Evolutionary conservation across 306 rosid genomes (phyloP).

Genomic region (Prunus mume): DNA sequence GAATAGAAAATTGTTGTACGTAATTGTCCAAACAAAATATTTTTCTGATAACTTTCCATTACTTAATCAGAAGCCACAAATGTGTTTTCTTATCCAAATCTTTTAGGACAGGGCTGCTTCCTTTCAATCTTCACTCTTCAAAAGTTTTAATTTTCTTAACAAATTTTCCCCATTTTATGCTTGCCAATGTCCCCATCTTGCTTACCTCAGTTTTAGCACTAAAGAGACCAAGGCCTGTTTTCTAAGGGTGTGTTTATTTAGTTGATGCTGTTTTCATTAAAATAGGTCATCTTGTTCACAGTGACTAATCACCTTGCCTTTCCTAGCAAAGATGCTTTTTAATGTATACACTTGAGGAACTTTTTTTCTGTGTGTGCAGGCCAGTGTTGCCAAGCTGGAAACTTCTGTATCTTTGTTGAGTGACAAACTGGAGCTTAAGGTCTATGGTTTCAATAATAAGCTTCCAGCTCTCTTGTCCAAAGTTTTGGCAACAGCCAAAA

Average conservation of each 20-base stretch:
- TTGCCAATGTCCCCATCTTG: background rate
- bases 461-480: conserved; percentile 74
- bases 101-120: background rate
- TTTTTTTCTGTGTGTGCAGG: conserved; percentile 47
- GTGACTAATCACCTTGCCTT: background rate
- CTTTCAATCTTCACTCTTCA: background rate
- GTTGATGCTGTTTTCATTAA: background rate
- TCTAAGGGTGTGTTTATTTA: background rate
- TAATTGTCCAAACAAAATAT: background rate
- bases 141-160: background rate
- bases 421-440: conserved; percentile 86
- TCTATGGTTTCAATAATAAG: conserved; percentile 87
- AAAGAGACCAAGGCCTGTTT: background rate
- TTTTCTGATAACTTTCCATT: background rate
- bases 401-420: conserved; percentile 70
- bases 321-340: background rate
- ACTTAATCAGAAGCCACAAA: background rate
- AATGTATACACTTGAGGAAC: background rate
- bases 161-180: background rate
- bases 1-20: background rate
- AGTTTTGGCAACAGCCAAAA: conserved; percentile 56
- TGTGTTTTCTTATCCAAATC: background rate
- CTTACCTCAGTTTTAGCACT: background rate
- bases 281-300: background rate
- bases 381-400: conserved; percentile 87